phyloP scores from a whole-genome alignment of 805 yeast species.

The Kazachstania martiniae region DNA sequence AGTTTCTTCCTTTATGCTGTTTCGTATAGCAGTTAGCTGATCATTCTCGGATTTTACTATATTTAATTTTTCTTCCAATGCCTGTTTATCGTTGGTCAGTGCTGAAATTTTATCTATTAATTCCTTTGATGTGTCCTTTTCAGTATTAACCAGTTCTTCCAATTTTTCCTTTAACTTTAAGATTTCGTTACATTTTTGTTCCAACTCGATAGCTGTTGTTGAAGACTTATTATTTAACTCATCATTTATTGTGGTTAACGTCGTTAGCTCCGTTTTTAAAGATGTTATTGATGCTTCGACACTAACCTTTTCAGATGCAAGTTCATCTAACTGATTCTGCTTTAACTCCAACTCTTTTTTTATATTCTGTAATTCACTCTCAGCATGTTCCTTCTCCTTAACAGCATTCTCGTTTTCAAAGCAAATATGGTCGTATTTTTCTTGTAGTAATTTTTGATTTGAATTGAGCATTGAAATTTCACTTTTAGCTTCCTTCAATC shows the following conservation, averaged over 20 bases:
- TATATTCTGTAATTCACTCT: too few relatives aligned
- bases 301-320: conserved; percentile 1
- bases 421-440: conserved; percentile 14
- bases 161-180: conserved; percentile 1
- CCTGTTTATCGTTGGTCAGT: conserved; percentile 4
- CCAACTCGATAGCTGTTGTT: conserved; percentile 2
- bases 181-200: conserved; percentile 4
- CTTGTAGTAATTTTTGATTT: conserved; percentile 20
- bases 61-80: conserved; percentile 4
- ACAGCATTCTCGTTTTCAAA: conserved; percentile 11
- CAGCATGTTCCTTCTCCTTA: conserved; percentile 1
- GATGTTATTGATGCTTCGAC: too few relatives aligned
- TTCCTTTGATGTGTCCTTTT: conserved; percentile 2
- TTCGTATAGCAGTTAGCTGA: too few relatives aligned
- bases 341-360: conserved; percentile 1
- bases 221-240: neutral
- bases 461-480: conserved; percentile 22
- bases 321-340: conserved; percentile 2
- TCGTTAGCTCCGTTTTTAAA: too few relatives aligned
- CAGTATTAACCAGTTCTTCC: conserved; percentile 1
- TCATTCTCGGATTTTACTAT: too few relatives aligned
- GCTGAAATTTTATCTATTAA: conserved; percentile 5
- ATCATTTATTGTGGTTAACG: conserved; percentile 1
- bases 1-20: too few relatives aligned
- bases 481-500: conserved; percentile 13